phyloP scores from a whole-genome alignment of 2,329 filamentous ascomycete species.

The Penicillium digitatum region DNA sequence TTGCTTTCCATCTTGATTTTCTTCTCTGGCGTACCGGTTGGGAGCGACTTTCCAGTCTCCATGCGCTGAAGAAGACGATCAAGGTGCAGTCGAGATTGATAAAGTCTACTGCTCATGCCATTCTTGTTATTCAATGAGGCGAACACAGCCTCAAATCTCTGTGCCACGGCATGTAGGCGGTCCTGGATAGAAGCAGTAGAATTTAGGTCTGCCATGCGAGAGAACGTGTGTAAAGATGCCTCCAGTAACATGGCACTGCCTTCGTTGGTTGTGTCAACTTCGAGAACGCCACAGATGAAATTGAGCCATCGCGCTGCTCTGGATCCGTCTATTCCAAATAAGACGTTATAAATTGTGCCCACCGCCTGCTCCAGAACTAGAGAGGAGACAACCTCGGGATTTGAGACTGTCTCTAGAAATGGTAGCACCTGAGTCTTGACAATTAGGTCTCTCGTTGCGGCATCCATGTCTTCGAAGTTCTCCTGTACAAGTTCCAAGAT shows the following conservation, averaged over 20 bases:
- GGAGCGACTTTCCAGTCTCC: constrained; percentile 18
- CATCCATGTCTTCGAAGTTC: constrained; percentile 18
- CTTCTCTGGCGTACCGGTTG: constrained; percentile 1
- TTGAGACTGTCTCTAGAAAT: constrained; percentile 42
- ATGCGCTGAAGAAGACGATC: constrained; percentile 20
- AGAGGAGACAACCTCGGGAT: constrained; percentile 42
- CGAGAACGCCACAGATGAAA: constrained; percentile 24
- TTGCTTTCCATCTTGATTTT: neutral
- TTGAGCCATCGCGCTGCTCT: constrained; percentile 37
- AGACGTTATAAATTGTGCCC: constrained; percentile 44
- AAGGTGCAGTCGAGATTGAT: constrained; percentile 16
- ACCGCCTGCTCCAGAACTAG: constrained; percentile 42
- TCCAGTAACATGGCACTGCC: constrained; percentile 15
- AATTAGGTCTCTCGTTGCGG: constrained; percentile 13
- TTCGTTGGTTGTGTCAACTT: neutral
- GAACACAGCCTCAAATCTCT: constrained; percentile 17
- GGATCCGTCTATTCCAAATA: constrained; percentile 42
- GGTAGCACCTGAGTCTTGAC: constrained; percentile 35
- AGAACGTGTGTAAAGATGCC: constrained; percentile 24
- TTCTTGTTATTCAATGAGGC: constrained; percentile 6
- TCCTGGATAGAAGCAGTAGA: constrained; percentile 35
- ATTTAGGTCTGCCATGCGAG: constrained; percentile 36
- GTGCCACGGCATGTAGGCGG: constrained; percentile 16
- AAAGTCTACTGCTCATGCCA: constrained; percentile 8
- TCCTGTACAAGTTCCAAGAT: constrained; percentile 28